These are phyloP conservation scores for Mycena belliarum DNA, from an alignment of 768 basidiomycete genomes.

Conservation along the genomic window DNA sequence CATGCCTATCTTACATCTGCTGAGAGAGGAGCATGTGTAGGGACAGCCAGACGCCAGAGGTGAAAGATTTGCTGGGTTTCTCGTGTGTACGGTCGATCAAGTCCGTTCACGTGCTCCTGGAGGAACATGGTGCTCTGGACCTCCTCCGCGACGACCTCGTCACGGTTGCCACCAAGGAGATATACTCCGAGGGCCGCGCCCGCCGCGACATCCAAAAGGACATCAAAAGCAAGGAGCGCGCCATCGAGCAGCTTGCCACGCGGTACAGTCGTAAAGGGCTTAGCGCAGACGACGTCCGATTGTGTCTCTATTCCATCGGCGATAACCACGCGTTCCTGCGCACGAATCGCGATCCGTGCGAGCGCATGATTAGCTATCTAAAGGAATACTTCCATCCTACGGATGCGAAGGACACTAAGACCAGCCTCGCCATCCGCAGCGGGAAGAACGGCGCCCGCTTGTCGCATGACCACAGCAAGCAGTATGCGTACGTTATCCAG, in stretches of 20 bases:
- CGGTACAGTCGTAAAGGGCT: slow-evolving; percentile 63
- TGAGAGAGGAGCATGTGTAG: slow-evolving; percentile 30
- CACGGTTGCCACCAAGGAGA: slow-evolving; percentile 78
- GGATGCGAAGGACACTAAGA: slow-evolving; percentile 60
- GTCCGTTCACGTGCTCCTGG: slow-evolving; percentile 70
- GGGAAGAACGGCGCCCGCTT: slow-evolving; percentile 79
- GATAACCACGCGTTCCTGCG: slow-evolving; percentile 90
- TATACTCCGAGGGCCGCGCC: slow-evolving; percentile 68
- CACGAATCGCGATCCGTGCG: slow-evolving; percentile 86
- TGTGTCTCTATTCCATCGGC: slow-evolving; percentile 86
- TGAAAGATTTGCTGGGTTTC: slow-evolving; percentile 78
- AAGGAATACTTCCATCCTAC: slow-evolving; percentile 79
- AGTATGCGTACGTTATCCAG: slow-evolving; percentile 84
- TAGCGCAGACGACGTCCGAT: slow-evolving; percentile 65
- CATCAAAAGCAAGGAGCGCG: slow-evolving; percentile 82
- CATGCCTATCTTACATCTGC: not conserved
- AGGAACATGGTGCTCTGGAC: slow-evolving; percentile 61
- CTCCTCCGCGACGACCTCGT: slow-evolving; percentile 78
- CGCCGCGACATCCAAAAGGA: slow-evolving; percentile 82
- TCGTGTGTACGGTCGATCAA: slow-evolving; percentile 77
- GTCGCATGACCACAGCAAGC: slow-evolving; percentile 82
- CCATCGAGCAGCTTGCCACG: slow-evolving; percentile 72
- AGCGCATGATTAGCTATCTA: slow-evolving; percentile 76
- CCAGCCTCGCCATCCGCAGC: slow-evolving; percentile 76
- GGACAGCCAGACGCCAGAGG: slow-evolving; percentile 86